A percentile compares a stretch with the other conserved stretches of the same genome.
phyloP scores from a whole-genome alignment of 192 early-diverging fungal genomes.

The Rhizoclosmatium globosum region DNA sequence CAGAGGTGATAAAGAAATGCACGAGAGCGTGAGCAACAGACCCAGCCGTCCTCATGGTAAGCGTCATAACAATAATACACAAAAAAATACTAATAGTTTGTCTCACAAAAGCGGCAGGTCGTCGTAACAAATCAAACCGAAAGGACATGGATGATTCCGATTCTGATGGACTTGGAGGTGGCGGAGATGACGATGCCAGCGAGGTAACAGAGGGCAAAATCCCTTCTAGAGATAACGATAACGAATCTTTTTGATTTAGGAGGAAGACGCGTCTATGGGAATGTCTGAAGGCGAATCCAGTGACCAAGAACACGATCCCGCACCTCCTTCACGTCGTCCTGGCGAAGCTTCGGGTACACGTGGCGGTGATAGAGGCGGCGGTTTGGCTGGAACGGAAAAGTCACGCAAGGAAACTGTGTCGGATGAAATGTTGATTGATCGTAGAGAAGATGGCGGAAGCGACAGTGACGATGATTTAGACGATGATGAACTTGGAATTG shows the following conservation, averaged over 20 bases:
- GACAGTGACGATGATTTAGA: conserved; percentile 26
- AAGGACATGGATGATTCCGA: conserved; percentile 25
- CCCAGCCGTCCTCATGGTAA: conserved; percentile 36
- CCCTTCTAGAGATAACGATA: not conserved
- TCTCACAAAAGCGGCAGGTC: not conserved
- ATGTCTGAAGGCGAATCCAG: not conserved
- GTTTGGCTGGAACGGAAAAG: conserved; percentile 2
- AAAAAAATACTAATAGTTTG: not conserved
- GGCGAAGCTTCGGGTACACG: not conserved
- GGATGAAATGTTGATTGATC: conserved; percentile 4
- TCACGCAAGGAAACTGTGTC: not conserved
- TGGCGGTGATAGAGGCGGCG: conserved; percentile 21
- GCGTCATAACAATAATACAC: not conserved
- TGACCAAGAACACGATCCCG: not conserved
- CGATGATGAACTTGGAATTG: conserved; percentile 25
- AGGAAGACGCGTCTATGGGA: not conserved
- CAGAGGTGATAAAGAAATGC: conserved; percentile 58
- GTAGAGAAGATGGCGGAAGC: conserved; percentile 20
- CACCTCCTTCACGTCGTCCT: not conserved
- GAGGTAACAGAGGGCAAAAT: not conserved
- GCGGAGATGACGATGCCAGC: conserved; percentile 7
- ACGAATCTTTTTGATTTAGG: not conserved
- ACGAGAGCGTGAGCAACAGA: conserved; percentile 15
- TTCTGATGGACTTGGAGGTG: conserved; percentile 7
- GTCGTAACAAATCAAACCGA: not conserved